Evolutionary conservation across 345 rosid genomes (phyloP), one percentile per base, ranked within the genome.

Genomic region (Citrus medica): DNA sequence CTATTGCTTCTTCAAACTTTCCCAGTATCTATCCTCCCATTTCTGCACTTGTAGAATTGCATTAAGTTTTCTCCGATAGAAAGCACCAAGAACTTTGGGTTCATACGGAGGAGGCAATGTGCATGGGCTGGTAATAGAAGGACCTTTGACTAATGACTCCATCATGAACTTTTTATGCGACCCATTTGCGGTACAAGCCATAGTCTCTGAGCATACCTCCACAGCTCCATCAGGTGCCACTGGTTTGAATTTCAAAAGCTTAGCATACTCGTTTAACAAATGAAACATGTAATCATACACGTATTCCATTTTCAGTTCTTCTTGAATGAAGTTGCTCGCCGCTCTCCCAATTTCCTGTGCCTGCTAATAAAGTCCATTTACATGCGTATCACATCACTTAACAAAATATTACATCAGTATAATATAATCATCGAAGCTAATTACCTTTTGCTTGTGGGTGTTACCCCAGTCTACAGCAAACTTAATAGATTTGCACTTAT

Each of bases 401-500:
- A 3, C 3, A 13, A 13, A 13, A 12, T 46, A 17, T 17, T 17
- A 17, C 22, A 53, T 53, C 0, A 1, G 19, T 17, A 4, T 13
- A 53, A 1, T 17, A 4, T 53, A 53, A 19, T 17, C 22, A 53
- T 5, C 58, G 0, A 17, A 17, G 58, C 1, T 17, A 17, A 53
- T 53, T 77, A 92, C 95, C 94, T 93, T 88, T 27, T 69, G 80
- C n/a, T 76, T 82, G 84, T 91, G 89, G 69, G 71, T 82, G 74
- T 93, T 91, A 74, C 92, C 93, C 98, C 98, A 91, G 30, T 91
- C 89, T 38, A 91, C 98, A 6, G 98, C 94, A 83, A 91, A 93
- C 81, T 91, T 89, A 81, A 93, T 84, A 80, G 92, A 88, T 78
- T 82, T 79, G 83, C 97, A 90, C 82, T 89, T 93, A 67, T 87